Evolutionary conservation across 1,284 basidiomycete genomes (phyloP), one percentile per base, ranked within the genome.

Genomic region (Microstroma glucosiphilum): DNA sequence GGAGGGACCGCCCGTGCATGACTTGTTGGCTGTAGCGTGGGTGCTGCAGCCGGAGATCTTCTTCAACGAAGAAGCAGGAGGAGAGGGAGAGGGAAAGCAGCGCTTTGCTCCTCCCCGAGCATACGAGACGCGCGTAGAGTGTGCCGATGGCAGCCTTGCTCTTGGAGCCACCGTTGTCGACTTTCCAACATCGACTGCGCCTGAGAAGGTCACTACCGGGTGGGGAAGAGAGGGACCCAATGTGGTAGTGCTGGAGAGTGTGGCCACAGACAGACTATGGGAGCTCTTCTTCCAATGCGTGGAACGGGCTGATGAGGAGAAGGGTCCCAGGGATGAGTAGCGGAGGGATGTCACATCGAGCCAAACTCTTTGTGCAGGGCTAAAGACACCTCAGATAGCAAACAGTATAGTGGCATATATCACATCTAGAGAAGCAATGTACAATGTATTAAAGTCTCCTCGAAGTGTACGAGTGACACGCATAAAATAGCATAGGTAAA

Each of bases 121-220:
- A 26, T 76, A 71, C 59, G 63, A 65, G 7, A 72, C 74, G 7
- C 62, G 69, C 25, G 68, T 76, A 0, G 72, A 76, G 43, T 69
- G 67, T 46, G 60, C 49, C 46, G 60, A 67, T 7, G 21, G 26
- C 25, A 68, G 69, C 21, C 65, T 69, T 0, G 67, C 69, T 2
- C 63, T 64, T 26, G 73, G 72, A 40, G 69, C 72, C 9, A 76
- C 72, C 0, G 69, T 76, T 6, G 72, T 76, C 30, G 73, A 74
- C 62, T 74, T 74, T 42, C 70, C 57, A 40, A 40, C 43, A 1
- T 15, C 13, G 43, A 65, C 66, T 62, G 63, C 19, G 65, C 68
- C 51, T 58, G 63, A 17, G 63, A 65, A 3, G 62, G 68, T 41
- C 62, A 70, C 23, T 60, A 70, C 4, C 30, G 67, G 67, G 13